Evolutionary conservation across 2,329 filamentous ascomycete species (phyloP).

Genomic region (Penicillium sp.): DNA sequence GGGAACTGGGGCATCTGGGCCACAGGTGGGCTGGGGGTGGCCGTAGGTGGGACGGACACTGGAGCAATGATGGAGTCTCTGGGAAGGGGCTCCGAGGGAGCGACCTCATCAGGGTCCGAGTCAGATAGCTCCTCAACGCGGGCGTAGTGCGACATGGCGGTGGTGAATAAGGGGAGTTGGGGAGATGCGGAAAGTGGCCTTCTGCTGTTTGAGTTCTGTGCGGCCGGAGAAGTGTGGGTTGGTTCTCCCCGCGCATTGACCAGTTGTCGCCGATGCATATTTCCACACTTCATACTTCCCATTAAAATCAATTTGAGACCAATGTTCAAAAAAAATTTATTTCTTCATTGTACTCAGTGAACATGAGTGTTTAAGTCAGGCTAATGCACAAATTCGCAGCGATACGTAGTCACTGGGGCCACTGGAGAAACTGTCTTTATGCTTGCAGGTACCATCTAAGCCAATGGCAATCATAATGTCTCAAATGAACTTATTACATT

Average conservation of each 20-base stretch:
- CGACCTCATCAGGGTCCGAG: conserved; percentile 85
- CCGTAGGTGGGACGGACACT: conserved; percentile 28
- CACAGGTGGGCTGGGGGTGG: neutral
- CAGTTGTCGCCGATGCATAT: neutral
- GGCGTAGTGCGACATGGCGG: conserved; percentile 71
- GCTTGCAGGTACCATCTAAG: no score
- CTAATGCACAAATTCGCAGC: no score
- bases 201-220: neutral
- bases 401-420: no score
- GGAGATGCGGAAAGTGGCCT: neutral
- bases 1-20: conserved; percentile 10
- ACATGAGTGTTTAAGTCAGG: no score
- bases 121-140: conserved; percentile 92
- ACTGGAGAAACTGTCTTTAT: no score
- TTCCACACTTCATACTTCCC: neutral
- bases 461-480: no score
- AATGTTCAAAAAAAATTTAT: no score
- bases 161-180: neutral
- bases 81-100: conserved; percentile 64
- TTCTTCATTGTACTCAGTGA: no score
- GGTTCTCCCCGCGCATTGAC: neutral
- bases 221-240: neutral
- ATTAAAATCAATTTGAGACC: no score
- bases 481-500: no score
- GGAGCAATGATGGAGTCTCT: conserved; percentile 41